Conservation (phyloP, 805 yeast species). For the Torulaspora quercuum region DNA sequence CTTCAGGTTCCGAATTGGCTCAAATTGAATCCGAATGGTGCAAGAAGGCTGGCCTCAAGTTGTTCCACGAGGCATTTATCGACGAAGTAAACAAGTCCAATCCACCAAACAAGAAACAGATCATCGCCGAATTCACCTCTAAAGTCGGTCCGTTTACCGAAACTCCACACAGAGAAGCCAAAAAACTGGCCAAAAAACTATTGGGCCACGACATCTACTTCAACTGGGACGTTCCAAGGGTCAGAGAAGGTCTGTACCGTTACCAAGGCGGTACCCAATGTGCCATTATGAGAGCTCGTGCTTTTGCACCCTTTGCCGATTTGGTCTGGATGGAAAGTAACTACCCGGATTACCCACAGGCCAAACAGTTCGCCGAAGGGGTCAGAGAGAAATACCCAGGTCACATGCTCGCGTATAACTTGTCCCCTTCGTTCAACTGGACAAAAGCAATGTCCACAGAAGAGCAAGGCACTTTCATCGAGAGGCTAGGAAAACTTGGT, state of each 20-base stretch:
- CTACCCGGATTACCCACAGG: conserved; percentile 89
- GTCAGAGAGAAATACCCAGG: conserved; percentile 76
- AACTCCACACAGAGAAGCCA: conserved; percentile 76
- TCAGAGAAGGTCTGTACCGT: conserved; percentile 95
- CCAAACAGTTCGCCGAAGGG: conserved; percentile 91
- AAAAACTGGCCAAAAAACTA: conserved; percentile 66
- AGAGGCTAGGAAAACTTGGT: conserved; percentile 81
- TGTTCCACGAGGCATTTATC: conserved; percentile 87
- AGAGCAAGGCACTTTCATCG: conserved; percentile 88
- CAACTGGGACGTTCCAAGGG: conserved; percentile 94
- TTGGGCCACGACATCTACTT: conserved; percentile 81
- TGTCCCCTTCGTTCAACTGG: conserved; percentile 98
- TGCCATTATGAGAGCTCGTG: conserved; percentile 95
- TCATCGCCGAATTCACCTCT: conserved; percentile 61
- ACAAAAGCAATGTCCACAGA: conserved; percentile 82
- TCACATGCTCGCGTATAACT: conserved; percentile 95
- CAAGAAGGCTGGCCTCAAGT: conserved; percentile 73
- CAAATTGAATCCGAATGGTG: conserved; percentile 80
- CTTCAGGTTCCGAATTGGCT: conserved; percentile 66
- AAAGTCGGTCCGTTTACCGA: conserved; percentile 72
- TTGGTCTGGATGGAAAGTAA: conserved; percentile 98
- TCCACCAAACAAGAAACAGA: conserved; percentile 51
- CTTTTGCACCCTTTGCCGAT: conserved; percentile 92
- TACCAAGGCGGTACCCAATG: conserved; percentile 96
- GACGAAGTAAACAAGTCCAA: conserved; percentile 68